Evolutionary conservation across 2,329 filamentous ascomycete genomes (phyloP), one percentile per base, ranked within the genome.

Genomic region (Volutella citrinella): DNA sequence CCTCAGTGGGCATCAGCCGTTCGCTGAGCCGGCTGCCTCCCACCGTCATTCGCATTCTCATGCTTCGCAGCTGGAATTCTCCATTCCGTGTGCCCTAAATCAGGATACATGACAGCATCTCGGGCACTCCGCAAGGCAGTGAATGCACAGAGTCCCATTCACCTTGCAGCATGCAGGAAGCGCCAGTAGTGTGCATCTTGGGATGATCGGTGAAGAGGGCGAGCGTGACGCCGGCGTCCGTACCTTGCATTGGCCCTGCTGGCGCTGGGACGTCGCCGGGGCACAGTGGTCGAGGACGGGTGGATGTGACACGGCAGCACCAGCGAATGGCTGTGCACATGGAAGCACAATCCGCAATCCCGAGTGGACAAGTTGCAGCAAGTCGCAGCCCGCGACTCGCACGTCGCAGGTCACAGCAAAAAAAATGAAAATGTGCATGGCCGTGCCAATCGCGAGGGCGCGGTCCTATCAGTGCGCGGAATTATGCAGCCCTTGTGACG

Each of bases 401-500:
- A 53, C 50, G 40, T 42, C 29, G 36, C n/a, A n/a, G n/a, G 30
- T 32, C 43, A 34, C 26, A 33, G 24, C 24, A n/a, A 7, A 26
- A 26, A 26, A 13, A 15, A 15, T n/a, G 5, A 13, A 41, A 46
- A 33, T 38, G 46, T 43, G 26, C 15, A 30, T 36, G 36, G 26
- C 32, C 32, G 46, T 50, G 39, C 34, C 41, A 40, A 42, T 40
- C 31, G 34, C 34, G 37, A 46, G 41, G 43, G 38, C 26, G 36
- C 41, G 32, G 34, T 33, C 57, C 56, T 49, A 56, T 61, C 55
- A 56, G 40, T 46, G 43, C 22, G 43, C 55, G 51, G 45, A 41
- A 50, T 57, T 61, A 51, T 61, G 59, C 57, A 61, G 48, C 49
- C 45, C 51, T 55, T 59, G 57, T 60, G 56, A 60, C 48, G 49